Evolutionary conservation across 305 asterid species (phyloP).

Genomic region (Fraxinus albicans): DNA sequence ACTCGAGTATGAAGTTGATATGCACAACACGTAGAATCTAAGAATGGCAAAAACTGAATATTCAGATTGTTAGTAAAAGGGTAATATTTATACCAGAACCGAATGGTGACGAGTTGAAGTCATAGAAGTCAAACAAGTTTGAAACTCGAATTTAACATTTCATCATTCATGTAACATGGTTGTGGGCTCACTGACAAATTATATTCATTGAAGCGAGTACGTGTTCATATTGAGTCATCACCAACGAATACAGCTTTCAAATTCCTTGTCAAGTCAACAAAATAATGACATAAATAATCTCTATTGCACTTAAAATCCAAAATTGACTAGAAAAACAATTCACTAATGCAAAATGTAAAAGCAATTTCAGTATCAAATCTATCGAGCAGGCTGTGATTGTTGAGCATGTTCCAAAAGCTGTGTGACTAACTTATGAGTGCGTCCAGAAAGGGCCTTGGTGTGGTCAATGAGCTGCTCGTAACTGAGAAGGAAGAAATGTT

Average conservation of each 20-base stretch:
- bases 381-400: constrained; percentile 70
- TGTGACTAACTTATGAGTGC: constrained; percentile 73
- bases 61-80: not conserved
- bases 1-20: not conserved
- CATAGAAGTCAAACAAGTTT: not conserved
- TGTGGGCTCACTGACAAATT: not conserved
- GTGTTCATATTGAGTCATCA: not conserved
- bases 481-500: constrained; percentile 41
- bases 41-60: not conserved
- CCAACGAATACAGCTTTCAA: not conserved
- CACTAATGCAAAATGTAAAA: constrained; percentile 6
- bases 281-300: not conserved
- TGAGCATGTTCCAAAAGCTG: constrained; percentile 87
- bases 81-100: not conserved
- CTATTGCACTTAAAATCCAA: not conserved
- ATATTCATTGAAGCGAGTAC: not conserved
- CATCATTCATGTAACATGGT: not conserved
- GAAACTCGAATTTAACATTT: not conserved
- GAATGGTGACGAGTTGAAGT: not conserved
- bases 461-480: constrained; percentile 88
- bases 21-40: not conserved
- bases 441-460: constrained; percentile 80
- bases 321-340: not conserved
- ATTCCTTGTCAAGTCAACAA: not conserved
- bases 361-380: constrained; percentile 16